Base-by-base conservation (phyloP, 2,329 filamentous ascomycete genomes). In the Fusarium succisae region DNA sequence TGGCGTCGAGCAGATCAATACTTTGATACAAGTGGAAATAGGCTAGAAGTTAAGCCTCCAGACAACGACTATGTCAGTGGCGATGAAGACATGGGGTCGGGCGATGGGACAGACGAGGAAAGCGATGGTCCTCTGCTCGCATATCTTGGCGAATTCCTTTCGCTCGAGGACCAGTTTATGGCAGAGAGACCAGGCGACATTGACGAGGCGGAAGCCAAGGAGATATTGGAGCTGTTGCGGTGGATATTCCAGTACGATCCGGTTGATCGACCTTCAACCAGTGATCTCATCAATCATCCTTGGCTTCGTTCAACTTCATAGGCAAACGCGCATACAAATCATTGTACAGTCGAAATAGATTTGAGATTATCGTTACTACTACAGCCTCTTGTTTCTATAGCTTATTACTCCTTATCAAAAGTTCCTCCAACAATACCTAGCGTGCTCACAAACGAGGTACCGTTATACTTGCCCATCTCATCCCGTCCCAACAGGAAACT, bases 401-500 rank as follows among this genome's bases (percentile, higher is more conserved):
- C 8, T 3, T 6, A 14, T 18, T 11, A 41, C 24, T 55, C 4
- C 4, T 48, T 35, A 2, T 60, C 18, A 0, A 66, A 67, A 0
- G 39, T 57, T 2, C 67, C 67, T 26, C 67, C 67, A 8, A 70
- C 22, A 3, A 70, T 70, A 0, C 47, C 67, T 1, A 59, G 66
- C 0, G 67, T 70, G 30, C 66, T 70, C 1, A 9, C 13, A 7
- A 75, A 72, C 0, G 69, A 75, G 1, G 72, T 75, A 5, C 72
- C 72, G 1, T 75, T 75, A 18, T 75, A 75, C 28, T 38, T 39
- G 2, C 57, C 69, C 17, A 37, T 20, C 38, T 66, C 51, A 44
- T 75, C 72, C 8, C 69, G 48, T 26, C 69, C 69, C 1, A 75
- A 11, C 17, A 86, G 74, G 69, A 87, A 88, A 58, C 87, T 89